phyloP scores from a whole-genome alignment of 331 rosid species.

The Saraca asoca region DNA sequence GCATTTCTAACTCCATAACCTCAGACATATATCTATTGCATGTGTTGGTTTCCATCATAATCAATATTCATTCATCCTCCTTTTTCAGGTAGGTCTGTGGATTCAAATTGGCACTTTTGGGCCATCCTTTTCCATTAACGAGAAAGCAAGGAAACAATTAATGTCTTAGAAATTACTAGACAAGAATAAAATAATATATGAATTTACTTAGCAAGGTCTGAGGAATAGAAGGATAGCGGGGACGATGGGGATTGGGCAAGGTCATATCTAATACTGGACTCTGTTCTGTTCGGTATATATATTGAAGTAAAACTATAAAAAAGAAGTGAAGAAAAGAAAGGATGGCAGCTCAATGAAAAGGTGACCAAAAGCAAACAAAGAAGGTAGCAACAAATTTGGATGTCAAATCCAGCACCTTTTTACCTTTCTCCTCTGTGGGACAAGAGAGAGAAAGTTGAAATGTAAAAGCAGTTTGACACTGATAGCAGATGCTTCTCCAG shows the following conservation, averaged over 20 bases:
- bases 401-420: constrained; percentile 68
- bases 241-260: constrained; percentile 30
- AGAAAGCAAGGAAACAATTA: no score
- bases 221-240: background rate
- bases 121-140: no score
- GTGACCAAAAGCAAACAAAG: constrained; percentile 50
- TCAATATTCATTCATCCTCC: no score
- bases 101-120: no score
- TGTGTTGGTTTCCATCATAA: no score
- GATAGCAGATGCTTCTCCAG: constrained; percentile 42
- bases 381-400: constrained; percentile 58
- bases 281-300: no score
- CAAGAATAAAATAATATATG: no score
- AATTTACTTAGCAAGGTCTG: background rate
- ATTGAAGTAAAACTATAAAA: constrained; percentile 15
- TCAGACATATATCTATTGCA: no score
- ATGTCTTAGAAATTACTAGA: no score
- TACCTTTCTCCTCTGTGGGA: constrained; percentile 31
- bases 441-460: constrained; percentile 24
- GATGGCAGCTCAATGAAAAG: constrained; percentile 43
- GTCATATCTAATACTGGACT: constrained; percentile 34
- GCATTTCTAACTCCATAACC: background rate
- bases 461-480: constrained; percentile 38
- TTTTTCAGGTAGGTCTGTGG: no score
- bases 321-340: background rate